phyloP scores from a whole-genome alignment of 2,329 filamentous ascomycete species.

The Teratosphaeria epicoccoides region DNA sequence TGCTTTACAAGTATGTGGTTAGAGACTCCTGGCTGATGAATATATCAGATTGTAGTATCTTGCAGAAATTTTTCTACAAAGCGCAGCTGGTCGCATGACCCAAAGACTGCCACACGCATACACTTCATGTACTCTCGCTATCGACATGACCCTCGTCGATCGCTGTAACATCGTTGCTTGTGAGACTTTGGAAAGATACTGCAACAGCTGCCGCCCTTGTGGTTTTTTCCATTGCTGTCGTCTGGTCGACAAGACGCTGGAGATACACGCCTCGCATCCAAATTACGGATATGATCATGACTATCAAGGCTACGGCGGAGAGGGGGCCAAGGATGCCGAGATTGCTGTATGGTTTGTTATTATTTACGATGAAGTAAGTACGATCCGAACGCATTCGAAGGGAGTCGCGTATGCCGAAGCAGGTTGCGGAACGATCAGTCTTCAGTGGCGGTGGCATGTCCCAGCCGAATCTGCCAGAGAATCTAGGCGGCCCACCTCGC shows the following conservation, averaged over 20 bases:
- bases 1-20: not conserved
- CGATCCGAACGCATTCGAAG: not conserved
- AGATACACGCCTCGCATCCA: constrained; percentile 11
- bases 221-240: not conserved
- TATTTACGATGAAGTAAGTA: constrained; percentile 33
- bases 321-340: constrained; percentile 36
- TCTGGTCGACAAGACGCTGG: constrained; percentile 6
- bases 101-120: not conserved
- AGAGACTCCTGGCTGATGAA: not conserved
- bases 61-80: no score
- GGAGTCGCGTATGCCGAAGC: not conserved
- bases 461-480: constrained; percentile 32
- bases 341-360: constrained; percentile 39
- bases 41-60: not conserved
- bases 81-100: no score
- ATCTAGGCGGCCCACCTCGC: constrained; percentile 13
- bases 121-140: no score
- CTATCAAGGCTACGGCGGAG: constrained; percentile 21
- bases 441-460: constrained; percentile 30
- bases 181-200: no score
- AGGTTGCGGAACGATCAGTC: constrained; percentile 32
- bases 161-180: no score
- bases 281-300: constrained; percentile 15
- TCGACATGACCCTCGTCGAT: no score
- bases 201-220: no score